phyloP scores from a whole-genome alignment of 177 flowering plant genomes.

The Vitis hybrid region DNA sequence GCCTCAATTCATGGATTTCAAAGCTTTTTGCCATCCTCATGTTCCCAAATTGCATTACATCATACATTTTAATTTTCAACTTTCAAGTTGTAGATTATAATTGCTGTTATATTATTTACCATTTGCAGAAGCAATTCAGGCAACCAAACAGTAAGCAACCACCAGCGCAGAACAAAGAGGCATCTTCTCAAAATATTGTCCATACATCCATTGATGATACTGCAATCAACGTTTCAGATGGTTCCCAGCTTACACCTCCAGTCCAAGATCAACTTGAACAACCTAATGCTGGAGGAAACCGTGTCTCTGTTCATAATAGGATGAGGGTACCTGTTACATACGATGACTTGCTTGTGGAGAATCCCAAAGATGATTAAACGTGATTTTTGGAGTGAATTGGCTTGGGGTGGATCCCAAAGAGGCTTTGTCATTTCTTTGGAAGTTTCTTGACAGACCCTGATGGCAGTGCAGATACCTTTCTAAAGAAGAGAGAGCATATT shows the following conservation, averaged over 20 bases:
- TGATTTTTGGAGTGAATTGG: background rate
- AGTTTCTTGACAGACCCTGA: too few species aligned
- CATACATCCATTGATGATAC: conserved; percentile 1
- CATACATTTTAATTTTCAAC: background rate
- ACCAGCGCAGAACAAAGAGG: conserved; percentile 15
- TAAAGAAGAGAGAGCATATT: too few species aligned
- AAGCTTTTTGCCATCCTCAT: background rate
- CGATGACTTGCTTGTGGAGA: conserved; percentile 45
- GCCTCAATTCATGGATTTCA: background rate
- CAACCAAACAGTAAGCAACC: conserved; percentile 28
- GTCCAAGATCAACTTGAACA: conserved; percentile 13
- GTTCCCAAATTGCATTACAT: too few species aligned
- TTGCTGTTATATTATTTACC: background rate
- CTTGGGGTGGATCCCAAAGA: too few species aligned
- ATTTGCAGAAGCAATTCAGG: conserved; percentile 64
- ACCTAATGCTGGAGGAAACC: conserved; percentile 23
- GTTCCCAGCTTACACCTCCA: conserved; percentile 7
- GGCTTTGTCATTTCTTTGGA: too few species aligned
- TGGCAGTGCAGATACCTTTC: too few species aligned
- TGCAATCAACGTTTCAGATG: conserved; percentile 12
- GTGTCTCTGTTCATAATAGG: conserved; percentile 45
- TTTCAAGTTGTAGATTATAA: background rate
- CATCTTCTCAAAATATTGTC: conserved; percentile 10
- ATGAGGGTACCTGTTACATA: conserved; percentile 61
- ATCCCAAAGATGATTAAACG: conserved; percentile 18